A percentile compares a stretch with the other conserved stretches of the same genome.
These are phyloP conservation scores for Syzygium syzygioides DNA, from an alignment of 441 rosid genomes.

Conservation along the genomic window DNA sequence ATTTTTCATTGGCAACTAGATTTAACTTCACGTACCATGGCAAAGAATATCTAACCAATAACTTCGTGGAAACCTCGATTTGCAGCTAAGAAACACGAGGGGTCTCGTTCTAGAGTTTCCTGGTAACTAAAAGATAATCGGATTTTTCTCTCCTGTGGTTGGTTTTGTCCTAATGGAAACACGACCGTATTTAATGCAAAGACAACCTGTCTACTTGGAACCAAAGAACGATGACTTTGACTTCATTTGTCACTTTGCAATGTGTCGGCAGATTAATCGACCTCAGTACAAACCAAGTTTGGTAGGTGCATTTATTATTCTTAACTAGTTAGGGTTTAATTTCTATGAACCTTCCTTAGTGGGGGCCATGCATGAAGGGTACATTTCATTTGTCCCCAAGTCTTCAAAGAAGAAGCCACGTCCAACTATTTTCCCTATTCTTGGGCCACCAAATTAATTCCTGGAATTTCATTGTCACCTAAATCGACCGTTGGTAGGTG, in stretches of 20 bases:
- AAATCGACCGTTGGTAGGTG: background rate
- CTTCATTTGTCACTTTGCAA: background rate
- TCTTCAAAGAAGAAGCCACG: background rate
- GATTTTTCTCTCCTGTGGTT: background rate
- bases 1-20: background rate
- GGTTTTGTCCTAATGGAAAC: background rate
- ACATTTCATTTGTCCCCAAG: background rate
- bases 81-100: background rate
- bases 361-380: background rate
- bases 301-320: conserved; percentile 43
- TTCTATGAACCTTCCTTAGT: background rate
- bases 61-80: background rate
- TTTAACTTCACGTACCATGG: background rate
- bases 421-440: background rate
- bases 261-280: background rate
- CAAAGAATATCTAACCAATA: background rate
- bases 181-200: background rate
- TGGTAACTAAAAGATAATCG: background rate
- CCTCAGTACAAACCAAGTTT: background rate
- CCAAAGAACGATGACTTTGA: background rate
- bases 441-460: background rate
- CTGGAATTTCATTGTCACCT: background rate
- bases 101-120: background rate
- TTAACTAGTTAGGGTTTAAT: background rate
- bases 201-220: background rate